These are phyloP conservation scores for Vitis hybrid DNA, from an alignment of 177 flowering plant species.

Conservation along the genomic window DNA sequence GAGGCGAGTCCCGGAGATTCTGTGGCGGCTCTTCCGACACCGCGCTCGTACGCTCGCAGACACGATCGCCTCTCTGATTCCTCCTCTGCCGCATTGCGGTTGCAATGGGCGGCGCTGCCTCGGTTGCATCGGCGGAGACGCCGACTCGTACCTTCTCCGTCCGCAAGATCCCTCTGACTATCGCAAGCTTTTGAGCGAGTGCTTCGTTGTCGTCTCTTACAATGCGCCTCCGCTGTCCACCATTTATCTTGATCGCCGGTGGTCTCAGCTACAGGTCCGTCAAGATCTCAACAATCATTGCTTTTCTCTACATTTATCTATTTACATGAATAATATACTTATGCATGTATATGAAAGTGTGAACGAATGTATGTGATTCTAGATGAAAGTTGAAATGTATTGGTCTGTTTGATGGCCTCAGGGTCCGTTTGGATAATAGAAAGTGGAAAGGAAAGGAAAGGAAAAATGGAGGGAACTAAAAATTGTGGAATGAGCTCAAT, in stretches of 20 bases:
- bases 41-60: constrained; percentile 44
- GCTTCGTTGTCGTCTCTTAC: constrained; percentile 46
- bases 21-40: constrained; percentile 44
- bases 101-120: constrained; percentile 45
- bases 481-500: no score
- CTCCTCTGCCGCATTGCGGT: constrained; percentile 23
- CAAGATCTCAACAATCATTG: neutral
- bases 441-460: no score
- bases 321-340: neutral
- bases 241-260: constrained; percentile 21
- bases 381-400: no score
- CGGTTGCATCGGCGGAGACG: constrained; percentile 26
- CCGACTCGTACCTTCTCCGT: constrained; percentile 35
- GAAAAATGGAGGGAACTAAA: no score
- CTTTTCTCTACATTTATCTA: neutral
- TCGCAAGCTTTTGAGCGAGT: constrained; percentile 33
- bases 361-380: neutral
- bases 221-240: constrained; percentile 33
- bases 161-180: constrained; percentile 47
- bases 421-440: no score
- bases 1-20: constrained; percentile 43
- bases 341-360: neutral
- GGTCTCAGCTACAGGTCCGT: constrained; percentile 44
- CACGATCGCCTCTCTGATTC: constrained; percentile 40
- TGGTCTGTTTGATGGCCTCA: no score